Evolutionary conservation across 2,329 filamentous ascomycete genomes (phyloP).

Genomic region (Aspergillus viridinutans): DNA sequence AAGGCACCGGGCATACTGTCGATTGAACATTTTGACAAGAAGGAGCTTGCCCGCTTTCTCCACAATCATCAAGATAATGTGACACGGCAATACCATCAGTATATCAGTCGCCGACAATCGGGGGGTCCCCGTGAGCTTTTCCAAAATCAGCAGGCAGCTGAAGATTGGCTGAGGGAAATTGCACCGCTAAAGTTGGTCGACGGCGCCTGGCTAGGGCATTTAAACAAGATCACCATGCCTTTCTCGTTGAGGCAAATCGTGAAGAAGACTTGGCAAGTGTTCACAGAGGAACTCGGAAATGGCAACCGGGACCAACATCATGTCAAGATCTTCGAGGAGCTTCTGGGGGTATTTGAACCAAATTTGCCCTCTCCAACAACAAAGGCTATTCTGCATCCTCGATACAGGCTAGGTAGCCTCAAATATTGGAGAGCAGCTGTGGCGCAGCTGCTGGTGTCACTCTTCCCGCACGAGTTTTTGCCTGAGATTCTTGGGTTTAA

Average conservation of each 20-base stretch:
- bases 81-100: too few species aligned
- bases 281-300: constrained; percentile 51
- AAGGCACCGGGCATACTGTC: too few species aligned
- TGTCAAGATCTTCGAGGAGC: constrained; percentile 33
- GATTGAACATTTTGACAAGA: background rate
- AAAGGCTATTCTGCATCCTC: constrained; percentile 22
- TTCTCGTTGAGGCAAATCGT: constrained; percentile 37
- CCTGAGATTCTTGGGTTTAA: constrained; percentile 52
- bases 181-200: constrained; percentile 48
- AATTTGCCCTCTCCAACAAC: constrained; percentile 29
- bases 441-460: constrained; percentile 45
- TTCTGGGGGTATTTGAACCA: constrained; percentile 29
- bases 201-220: constrained; percentile 47
- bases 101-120: constrained; percentile 8
- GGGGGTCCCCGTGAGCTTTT: constrained; percentile 37
- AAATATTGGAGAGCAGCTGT: constrained; percentile 43
- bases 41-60: constrained; percentile 24
- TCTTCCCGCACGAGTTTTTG: constrained; percentile 48
- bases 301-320: constrained; percentile 47
- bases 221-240: constrained; percentile 44
- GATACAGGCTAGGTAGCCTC: constrained; percentile 1
- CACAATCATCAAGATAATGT: constrained; percentile 21
- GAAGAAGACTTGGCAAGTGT: constrained; percentile 47
- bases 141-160: constrained; percentile 31
- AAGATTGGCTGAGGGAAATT: constrained; percentile 38